A percentile compares a stretch with the other conserved stretches of the same genome.
Conservation (phyloP, 345 rosid species). For the sweet orange (Citrus sinensis) region DVS_A1.0 CM039166.1:13184001-13184500, state of each 20-base stretch:
- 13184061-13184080: slow-evolving; percentile 47
- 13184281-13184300: slow-evolving; percentile 28
- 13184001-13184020: slow-evolving; percentile 36
- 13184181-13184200: slow-evolving; percentile 38
- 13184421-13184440: slow-evolving; percentile 29
- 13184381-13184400: slow-evolving; percentile 46
- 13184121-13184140: slow-evolving; percentile 33
- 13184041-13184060: slow-evolving; percentile 41
- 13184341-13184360: slow-evolving; percentile 27
- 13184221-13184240: slow-evolving; percentile 27
- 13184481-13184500: slow-evolving; percentile 26
- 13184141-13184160: slow-evolving; percentile 42
- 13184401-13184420: slow-evolving; percentile 30
- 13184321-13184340: slow-evolving; percentile 36
- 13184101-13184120: slow-evolving; percentile 33
- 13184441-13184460: slow-evolving; percentile 22
- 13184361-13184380: slow-evolving; percentile 58
- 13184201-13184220: slow-evolving; percentile 26
- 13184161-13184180: slow-evolving; percentile 35
- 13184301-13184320: slow-evolving; percentile 45
- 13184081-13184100: slow-evolving; percentile 34
- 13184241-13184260: slow-evolving; percentile 26
- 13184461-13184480: slow-evolving; percentile 21
- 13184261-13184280: slow-evolving; percentile 30
- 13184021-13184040: slow-evolving; percentile 49